These are phyloP conservation scores for Lodderomyces jiufengensis DNA, from an alignment of 1,139 yeast genomes.

Conservation along the genomic window DNA sequence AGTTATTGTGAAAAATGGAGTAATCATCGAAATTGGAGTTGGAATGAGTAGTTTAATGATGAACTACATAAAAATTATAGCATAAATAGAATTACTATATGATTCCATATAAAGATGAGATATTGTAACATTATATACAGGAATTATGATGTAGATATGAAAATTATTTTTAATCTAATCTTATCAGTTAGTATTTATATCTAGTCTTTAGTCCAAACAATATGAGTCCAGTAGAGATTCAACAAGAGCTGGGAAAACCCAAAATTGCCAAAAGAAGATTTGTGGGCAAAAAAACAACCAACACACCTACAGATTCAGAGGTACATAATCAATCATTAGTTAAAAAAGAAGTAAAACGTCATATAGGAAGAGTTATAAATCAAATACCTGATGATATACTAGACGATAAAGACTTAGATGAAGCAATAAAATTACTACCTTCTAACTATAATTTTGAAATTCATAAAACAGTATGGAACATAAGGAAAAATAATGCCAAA, in stretches of 20 bases:
- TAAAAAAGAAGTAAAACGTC: slow-evolving; percentile 18
- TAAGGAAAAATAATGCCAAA: slow-evolving; percentile 66
- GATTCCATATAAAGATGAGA: background rate
- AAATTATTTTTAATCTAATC: background rate
- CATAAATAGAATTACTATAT: background rate
- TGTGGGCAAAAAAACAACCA: slow-evolving; percentile 30
- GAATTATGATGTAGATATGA: background rate
- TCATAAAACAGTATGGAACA: slow-evolving; percentile 94
- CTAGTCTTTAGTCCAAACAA: background rate
- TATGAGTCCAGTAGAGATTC: slow-evolving; percentile 12
- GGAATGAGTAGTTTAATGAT: background rate
- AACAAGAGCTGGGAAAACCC: slow-evolving; percentile 6
- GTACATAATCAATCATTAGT: slow-evolving; percentile 17
- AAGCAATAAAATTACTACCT: slow-evolving; percentile 78
- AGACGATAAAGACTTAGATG: slow-evolving; percentile 72
- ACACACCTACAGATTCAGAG: background rate
- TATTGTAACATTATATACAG: background rate
- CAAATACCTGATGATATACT: slow-evolving; percentile 90
- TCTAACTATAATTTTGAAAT: slow-evolving; percentile 92
- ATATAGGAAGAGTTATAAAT: slow-evolving; percentile 61
- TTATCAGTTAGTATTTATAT: background rate
- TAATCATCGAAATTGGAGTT: slow-evolving; percentile 54
- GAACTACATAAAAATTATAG: background rate
- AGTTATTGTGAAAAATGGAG: slow-evolving; percentile 72
- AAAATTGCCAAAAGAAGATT: slow-evolving; percentile 28